Percentiles rank a stretch among this genome's conserved stretches.
These are phyloP conservation scores for Tubosaeta brunneosetosa DNA, from an alignment of 768 basidiomycete species.

Conservation along the genomic window DNA sequence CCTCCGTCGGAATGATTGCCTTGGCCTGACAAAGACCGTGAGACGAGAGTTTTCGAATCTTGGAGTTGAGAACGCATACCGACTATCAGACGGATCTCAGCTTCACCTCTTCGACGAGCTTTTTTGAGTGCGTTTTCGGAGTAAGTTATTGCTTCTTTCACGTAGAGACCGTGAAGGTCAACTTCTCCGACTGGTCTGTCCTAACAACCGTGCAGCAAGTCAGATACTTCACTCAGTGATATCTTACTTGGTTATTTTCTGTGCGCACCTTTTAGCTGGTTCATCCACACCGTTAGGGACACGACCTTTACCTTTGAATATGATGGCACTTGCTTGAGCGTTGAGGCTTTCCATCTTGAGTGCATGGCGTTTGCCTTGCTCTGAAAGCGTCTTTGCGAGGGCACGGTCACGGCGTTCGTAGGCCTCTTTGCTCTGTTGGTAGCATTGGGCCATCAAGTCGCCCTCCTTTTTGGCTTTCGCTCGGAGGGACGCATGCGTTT, in stretches of 20 bases:
- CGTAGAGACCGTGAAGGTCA: constrained; percentile 89
- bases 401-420: constrained; percentile 70
- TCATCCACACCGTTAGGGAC: constrained; percentile 10
- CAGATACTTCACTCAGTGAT: background rate
- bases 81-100: constrained; percentile 75
- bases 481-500: constrained; percentile 60
- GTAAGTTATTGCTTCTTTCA: constrained; percentile 80
- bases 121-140: constrained; percentile 65
- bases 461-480: constrained; percentile 73
- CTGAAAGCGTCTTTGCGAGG: constrained; percentile 73
- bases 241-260: constrained; percentile 72
- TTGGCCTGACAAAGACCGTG: constrained; percentile 49
- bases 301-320: constrained; percentile 51
- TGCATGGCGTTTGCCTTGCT: constrained; percentile 74
- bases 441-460: constrained; percentile 63
- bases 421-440: constrained; percentile 65
- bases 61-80: constrained; percentile 42
- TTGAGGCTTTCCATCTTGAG: constrained; percentile 72
- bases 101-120: constrained; percentile 57
- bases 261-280: background rate
- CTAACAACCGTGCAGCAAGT: constrained; percentile 27
- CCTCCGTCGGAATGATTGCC: constrained; percentile 78
- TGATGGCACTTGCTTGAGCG: constrained; percentile 77
- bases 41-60: background rate
- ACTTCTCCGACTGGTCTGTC: constrained; percentile 66